Base-by-base conservation (phyloP, 805 yeast species). In the Danielozyma ontarioensis region DNA sequence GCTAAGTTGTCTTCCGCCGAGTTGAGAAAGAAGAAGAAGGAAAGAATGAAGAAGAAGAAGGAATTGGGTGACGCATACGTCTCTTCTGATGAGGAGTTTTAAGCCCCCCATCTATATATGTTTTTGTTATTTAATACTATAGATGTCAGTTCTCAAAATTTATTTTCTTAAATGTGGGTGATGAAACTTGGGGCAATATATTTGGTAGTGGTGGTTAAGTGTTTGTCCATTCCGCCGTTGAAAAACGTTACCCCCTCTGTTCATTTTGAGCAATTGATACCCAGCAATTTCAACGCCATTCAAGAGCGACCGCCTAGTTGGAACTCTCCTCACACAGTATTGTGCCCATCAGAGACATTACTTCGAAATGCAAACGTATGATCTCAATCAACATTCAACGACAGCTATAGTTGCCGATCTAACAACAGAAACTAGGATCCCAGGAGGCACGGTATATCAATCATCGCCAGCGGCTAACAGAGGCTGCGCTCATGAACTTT, bases 41-140 rank as follows among this genome's bases (percentile, higher is more conserved):
- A 93, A 78, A 88, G 99, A 83, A 89, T 93, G 97, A 87, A 84
- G 84, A 93, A 90, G 95, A 93, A 90, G 97, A 93, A 93, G 95
- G 95, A 83, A 72, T 71, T 89, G 67, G 97, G 97, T 79, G 98
- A 93, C 66, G 97, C 93, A 70, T 94, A 93, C 70, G 97, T 88
- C 54, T 90, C 97, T 40, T 50, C 56, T 48, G 93, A 95, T 57
- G 96, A 89, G 55, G 98, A 90, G 37, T 59, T 59, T 45, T 63
- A 61, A 62, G 53, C n/a, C n/a, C n/a, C n/a, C n/a, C 42, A 34
- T 25, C 19, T 19, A 28, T 29, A 17, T 21, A 18, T 13, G 27
- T 27, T 17, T 12, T 12, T 16, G 24, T 18, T 31, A 17, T 31
- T 24, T 26, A 18, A 34, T 27, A 30, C 23, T 24, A 34, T 25